A percentile compares a stretch with the other conserved stretches of the same genome.
Evolutionary conservation across 805 yeast species (phyloP).

Genomic region (Saccharomycopsis sp.): DNA sequence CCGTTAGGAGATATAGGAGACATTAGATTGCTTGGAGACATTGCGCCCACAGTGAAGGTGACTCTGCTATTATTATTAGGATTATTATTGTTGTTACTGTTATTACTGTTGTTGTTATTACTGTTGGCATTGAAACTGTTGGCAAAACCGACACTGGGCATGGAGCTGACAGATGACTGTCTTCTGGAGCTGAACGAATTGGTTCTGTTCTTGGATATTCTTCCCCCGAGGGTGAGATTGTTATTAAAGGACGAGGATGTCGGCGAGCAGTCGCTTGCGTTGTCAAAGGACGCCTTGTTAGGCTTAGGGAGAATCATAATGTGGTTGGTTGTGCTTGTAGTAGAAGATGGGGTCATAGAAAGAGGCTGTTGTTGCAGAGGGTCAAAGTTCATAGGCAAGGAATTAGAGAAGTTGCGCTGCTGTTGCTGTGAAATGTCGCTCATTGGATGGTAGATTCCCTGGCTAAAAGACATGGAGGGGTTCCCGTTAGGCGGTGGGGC

Average conservation of each 20-base stretch:
- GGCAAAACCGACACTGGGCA: neutral
- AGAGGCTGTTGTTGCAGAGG: too few relatives aligned
- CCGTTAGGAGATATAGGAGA: conserved; percentile 15
- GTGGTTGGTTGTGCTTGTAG: conserved; percentile 11
- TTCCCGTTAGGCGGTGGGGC: neutral
- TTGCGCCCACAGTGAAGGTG: neutral
- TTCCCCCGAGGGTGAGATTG: neutral
- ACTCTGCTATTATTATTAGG: neutral
- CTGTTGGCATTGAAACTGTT: neutral
- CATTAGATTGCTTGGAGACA: neutral
- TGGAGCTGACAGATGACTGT: conserved; percentile 5
- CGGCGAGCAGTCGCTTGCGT: conserved; percentile 12
- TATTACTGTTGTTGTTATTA: neutral
- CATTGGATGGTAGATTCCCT: neutral
- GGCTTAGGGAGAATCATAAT: conserved; percentile 20
- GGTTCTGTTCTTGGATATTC: conserved; percentile 8
- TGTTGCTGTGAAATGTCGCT: neutral
- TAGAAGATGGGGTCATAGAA: neutral
- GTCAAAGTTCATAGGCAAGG: neutral
- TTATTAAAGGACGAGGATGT: conserved; percentile 8
- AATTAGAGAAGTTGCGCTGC: neutral
- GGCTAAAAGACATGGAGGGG: neutral
- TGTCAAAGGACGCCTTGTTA: conserved; percentile 7
- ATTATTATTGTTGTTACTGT: neutral
- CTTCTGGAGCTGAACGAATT: conserved; percentile 5